Conservation (phyloP, 768 basidiomycete species). For the Paxillus rubicundulus region DNA sequence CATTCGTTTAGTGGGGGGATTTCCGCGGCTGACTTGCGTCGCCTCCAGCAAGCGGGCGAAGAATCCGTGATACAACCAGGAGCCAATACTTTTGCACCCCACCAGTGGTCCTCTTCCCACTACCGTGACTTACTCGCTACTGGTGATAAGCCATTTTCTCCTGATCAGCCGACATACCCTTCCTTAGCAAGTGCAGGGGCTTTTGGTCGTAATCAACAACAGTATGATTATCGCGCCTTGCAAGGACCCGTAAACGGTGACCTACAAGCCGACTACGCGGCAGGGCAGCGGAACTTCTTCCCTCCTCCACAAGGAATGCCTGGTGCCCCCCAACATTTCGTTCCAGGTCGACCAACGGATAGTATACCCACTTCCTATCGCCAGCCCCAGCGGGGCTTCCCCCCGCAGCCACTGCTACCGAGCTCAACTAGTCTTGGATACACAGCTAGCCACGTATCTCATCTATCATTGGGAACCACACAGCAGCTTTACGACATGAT, state of each 20-base stretch:
- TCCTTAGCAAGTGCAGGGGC: conserved; percentile 52
- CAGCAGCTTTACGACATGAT: conserved; percentile 85
- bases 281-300: conserved; percentile 57
- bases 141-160: conserved; percentile 41
- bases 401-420: conserved; percentile 54
- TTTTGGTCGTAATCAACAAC: conserved; percentile 51
- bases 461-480: conserved; percentile 68
- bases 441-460: conserved; percentile 54
- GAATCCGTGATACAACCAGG: conserved; percentile 34
- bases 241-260: conserved; percentile 27
- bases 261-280: conserved; percentile 51
- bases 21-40: conserved; percentile 69
- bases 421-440: conserved; percentile 56
- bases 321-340: conserved; percentile 44
- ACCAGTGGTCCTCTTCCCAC: conserved; percentile 50
- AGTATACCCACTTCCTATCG: conserved; percentile 54
- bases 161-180: conserved; percentile 57
- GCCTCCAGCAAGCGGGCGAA: conserved; percentile 68
- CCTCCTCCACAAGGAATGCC: conserved; percentile 40
- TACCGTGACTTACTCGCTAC: conserved; percentile 44
- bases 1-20: conserved; percentile 81
- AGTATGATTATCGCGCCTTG: conserved; percentile 50
- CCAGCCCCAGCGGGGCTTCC: conserved; percentile 55
- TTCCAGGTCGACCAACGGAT: conserved; percentile 52
- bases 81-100: conserved; percentile 39